Conservation (phyloP, 1,139 yeast genomes). For the Sugiyamaella neomexicana region DNA sequence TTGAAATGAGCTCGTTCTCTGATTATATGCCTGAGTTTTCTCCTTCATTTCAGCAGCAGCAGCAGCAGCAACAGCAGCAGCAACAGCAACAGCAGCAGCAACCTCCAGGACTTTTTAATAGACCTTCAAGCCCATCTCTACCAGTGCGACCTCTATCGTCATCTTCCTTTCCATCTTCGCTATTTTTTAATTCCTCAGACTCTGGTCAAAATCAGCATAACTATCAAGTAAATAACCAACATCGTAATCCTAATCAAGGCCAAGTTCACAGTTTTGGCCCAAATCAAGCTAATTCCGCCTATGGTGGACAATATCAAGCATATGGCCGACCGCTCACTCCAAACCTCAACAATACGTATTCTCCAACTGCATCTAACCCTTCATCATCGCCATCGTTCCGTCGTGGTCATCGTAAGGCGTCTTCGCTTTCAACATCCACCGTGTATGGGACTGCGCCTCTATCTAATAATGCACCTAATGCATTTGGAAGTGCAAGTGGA, state of each 20-base stretch:
- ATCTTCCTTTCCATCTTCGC: conserved; percentile 26
- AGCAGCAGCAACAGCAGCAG: conserved; percentile 14
- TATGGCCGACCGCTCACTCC: background rate
- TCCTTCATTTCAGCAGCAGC: conserved; percentile 17
- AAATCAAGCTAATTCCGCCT: background rate
- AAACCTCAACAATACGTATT: background rate
- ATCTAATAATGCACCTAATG: conserved; percentile 6
- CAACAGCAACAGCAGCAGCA: conserved; percentile 16
- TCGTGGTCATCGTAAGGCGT: conserved; percentile 36
- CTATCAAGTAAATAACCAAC: background rate
- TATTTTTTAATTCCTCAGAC: conserved; percentile 3
- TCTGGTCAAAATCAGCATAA: background rate
- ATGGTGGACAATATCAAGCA: background rate
- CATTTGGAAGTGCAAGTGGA: conserved; percentile 22
- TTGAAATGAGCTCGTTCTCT: background rate
- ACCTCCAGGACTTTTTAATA: conserved; percentile 13
- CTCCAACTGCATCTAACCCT: conserved; percentile 8
- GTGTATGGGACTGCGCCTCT: conserved; percentile 11
- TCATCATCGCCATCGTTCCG: conserved; percentile 26
- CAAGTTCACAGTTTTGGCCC: background rate
- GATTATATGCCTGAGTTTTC: conserved; percentile 14
- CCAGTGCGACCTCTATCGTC: conserved; percentile 34
- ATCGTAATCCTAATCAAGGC: background rate
- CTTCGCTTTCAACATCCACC: conserved; percentile 31
- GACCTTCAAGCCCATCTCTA: conserved; percentile 32